Evolutionary conservation across 768 basidiomycete genomes (phyloP).

Genomic region (Collybiopsis luxurians): DNA sequence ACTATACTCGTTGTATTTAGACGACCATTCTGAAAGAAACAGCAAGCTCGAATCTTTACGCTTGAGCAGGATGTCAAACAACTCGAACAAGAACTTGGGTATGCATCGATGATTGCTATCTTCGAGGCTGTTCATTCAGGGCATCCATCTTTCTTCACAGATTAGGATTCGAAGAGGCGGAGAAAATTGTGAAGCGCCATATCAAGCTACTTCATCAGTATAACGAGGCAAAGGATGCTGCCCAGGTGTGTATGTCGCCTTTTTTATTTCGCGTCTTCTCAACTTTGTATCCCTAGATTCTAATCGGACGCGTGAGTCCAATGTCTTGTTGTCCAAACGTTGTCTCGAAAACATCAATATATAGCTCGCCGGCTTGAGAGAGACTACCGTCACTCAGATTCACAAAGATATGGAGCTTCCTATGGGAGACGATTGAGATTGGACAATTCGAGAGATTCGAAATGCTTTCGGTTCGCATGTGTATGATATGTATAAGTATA

Average conservation of each 20-base stretch:
- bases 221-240: constrained; percentile 81
- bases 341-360: constrained; percentile 1
- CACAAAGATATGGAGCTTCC: constrained; percentile 69
- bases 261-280: background rate
- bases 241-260: constrained; percentile 49
- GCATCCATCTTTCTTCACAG: background rate
- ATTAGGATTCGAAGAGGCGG: constrained; percentile 38
- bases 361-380: constrained; percentile 70
- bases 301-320: constrained; percentile 68
- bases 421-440: constrained; percentile 61
- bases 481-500: background rate
- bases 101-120: constrained; percentile 4
- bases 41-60: constrained; percentile 44
- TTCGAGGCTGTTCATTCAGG: background rate
- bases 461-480: background rate
- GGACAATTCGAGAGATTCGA: too few species aligned
- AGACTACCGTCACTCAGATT: constrained; percentile 70
- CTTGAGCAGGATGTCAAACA: constrained; percentile 47
- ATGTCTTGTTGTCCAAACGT: background rate
- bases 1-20: constrained; percentile 6
- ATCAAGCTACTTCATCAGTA: constrained; percentile 73
- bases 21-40: constrained; percentile 33
- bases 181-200: constrained; percentile 60
- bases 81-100: constrained; percentile 50
- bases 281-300: constrained; percentile 43